Conservation (phyloP, 139 green algal genomes). For the Edaphochlamys debaryana region DNA sequence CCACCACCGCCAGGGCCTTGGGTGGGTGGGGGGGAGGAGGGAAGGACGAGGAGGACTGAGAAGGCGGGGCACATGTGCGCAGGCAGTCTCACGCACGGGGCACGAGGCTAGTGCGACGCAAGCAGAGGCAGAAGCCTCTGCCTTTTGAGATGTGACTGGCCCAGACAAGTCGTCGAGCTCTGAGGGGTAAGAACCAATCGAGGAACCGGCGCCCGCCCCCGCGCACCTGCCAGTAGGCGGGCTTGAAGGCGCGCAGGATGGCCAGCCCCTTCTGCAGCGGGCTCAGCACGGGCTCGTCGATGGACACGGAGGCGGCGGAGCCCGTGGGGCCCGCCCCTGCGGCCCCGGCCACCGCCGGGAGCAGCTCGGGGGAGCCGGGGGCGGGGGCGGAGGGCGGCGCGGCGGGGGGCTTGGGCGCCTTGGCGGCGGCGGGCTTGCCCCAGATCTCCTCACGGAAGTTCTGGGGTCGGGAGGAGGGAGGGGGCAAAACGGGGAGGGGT, state of each 20-base stretch:
- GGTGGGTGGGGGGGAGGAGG: no score
- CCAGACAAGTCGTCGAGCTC: no score
- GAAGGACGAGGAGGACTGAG: no score
- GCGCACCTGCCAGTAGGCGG: conserved; percentile 81
- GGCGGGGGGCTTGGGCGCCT: not conserved
- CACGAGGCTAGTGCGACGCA: no score
- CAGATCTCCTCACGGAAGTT: conserved; percentile 54
- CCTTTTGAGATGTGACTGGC: no score
- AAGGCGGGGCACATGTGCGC: no score
- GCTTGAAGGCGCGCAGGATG: conserved; percentile 68
- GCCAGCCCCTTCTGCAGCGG: conserved; percentile 58
- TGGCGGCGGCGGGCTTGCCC: not conserved
- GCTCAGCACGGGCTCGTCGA: conserved; percentile 18
- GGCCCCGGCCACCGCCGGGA: no score
- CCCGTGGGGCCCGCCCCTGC: no score
- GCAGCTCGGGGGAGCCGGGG: not conserved
- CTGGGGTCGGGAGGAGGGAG: not conserved
- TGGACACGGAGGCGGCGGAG: not conserved
- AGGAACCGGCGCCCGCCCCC: no score
- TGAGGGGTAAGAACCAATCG: no score
- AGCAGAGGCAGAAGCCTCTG: no score
- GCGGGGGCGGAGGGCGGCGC: not conserved
- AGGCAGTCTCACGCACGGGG: no score
- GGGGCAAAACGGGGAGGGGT: not conserved
- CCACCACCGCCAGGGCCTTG: conserved; percentile 78